Conservation (phyloP, 2,329 filamentous ascomycete genomes). For the Pseudogymnoascus sp. region DNA sequence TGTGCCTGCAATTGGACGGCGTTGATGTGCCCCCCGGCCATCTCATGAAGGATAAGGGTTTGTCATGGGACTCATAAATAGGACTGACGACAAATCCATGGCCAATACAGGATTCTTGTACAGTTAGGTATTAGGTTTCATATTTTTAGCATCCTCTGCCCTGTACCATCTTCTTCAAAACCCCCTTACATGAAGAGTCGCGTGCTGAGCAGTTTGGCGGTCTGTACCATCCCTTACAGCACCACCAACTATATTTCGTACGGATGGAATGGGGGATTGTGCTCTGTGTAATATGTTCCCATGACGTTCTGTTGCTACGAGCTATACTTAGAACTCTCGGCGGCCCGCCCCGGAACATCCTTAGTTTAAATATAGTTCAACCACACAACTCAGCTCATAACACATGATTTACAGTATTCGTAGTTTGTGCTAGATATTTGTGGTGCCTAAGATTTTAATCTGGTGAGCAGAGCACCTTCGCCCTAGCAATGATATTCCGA, state of each 20-base stretch:
- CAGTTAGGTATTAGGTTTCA: neutral
- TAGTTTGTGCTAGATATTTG: neutral
- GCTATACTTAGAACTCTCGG: neutral
- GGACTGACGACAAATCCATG: neutral
- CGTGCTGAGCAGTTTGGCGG: neutral
- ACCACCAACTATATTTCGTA: neutral
- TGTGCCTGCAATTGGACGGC: neutral
- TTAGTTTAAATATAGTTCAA: neutral
- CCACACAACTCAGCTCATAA: neutral
- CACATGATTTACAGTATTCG: neutral
- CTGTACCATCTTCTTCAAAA: neutral
- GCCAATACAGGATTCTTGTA: neutral
- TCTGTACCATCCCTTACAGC: neutral
- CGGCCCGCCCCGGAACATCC: neutral
- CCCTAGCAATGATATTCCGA: slow-evolving; percentile 56
- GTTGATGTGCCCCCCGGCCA: neutral
- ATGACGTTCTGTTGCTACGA: neutral
- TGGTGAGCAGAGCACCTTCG: slow-evolving; percentile 50
- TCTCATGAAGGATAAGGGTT: neutral
- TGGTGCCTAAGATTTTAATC: slow-evolving; percentile 18
- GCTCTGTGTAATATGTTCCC: neutral
- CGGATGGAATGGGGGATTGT: neutral
- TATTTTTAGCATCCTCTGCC: neutral
- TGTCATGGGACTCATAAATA: neutral
- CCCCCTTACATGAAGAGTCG: neutral